These are phyloP conservation scores for Curvularia sp. DNA, from an alignment of 2,329 filamentous ascomycete species.

Conservation along the genomic window DNA sequence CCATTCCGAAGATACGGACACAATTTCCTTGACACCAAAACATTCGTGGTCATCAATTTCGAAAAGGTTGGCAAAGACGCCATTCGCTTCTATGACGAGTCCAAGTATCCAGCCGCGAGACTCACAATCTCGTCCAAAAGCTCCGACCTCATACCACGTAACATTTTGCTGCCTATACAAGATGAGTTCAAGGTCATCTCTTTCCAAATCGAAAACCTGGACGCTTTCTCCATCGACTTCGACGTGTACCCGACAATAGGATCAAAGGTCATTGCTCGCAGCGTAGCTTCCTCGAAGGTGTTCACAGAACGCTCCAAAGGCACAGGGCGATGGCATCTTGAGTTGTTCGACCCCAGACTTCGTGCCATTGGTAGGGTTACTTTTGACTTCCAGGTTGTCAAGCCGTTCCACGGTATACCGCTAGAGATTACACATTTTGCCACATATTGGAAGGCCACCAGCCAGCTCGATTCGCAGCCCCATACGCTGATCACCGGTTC, in stretches of 20 bases:
- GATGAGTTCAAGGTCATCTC: constrained; percentile 93
- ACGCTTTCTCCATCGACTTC: constrained; percentile 93
- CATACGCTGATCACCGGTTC: constrained; percentile 92
- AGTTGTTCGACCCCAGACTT: constrained; percentile 89
- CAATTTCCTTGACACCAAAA: constrained; percentile 98
- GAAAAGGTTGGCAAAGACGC: constrained; percentile 76
- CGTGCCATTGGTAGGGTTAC: constrained; percentile 91
- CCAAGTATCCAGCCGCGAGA: constrained; percentile 92
- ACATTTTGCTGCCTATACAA: constrained; percentile 92
- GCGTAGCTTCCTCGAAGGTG: constrained; percentile 85
- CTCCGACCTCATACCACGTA: constrained; percentile 94
- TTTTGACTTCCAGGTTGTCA: constrained; percentile 95
- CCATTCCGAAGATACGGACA: constrained; percentile 93
- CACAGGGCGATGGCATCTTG: constrained; percentile 81
- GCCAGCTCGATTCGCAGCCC: constrained; percentile 84
- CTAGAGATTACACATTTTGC: constrained; percentile 98
- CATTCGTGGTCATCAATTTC: constrained; percentile 91
- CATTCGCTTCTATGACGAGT: constrained; percentile 94
- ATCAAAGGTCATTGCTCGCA: constrained; percentile 95
- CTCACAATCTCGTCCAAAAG: constrained; percentile 96
- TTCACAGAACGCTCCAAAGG: constrained; percentile 79
- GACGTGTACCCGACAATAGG: constrained; percentile 98
- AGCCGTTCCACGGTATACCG: constrained; percentile 89
- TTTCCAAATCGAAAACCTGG: constrained; percentile 93
- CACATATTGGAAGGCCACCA: constrained; percentile 99